Conservation (phyloP, 2,329 filamentous ascomycete genomes). For the Xylariaceae sp. region DNA sequence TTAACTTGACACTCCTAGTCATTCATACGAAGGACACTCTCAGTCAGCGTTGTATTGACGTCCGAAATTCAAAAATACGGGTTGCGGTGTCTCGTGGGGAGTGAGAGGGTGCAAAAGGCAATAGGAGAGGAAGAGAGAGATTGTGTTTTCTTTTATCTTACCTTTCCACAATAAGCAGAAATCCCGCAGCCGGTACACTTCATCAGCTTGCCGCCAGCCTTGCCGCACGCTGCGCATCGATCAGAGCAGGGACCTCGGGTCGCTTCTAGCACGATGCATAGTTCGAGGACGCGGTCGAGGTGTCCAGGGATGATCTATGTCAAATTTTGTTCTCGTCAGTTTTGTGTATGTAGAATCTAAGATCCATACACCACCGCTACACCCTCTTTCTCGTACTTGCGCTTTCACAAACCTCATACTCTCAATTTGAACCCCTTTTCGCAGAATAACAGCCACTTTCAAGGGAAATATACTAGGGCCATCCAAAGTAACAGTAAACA, state of each 20-base stretch:
- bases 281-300: slow-evolving; percentile 23
- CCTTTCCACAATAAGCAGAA: slow-evolving; percentile 43
- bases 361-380: too few relatives aligned
- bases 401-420: too few relatives aligned
- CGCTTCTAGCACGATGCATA: slow-evolving; percentile 13
- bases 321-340: not conserved
- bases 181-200: slow-evolving; percentile 40
- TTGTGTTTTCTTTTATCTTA: slow-evolving; percentile 25
- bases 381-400: too few relatives aligned
- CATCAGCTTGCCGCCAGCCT: slow-evolving; percentile 26
- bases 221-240: slow-evolving; percentile 24
- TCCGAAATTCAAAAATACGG: not conserved
- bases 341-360: too few relatives aligned
- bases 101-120: not conserved
- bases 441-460: too few relatives aligned
- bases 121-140: not conserved
- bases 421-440: too few relatives aligned
- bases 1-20: slow-evolving; percentile 38
- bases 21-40: slow-evolving; percentile 36
- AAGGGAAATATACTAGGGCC: too few relatives aligned
- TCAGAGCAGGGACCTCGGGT: slow-evolving; percentile 8
- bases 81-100: too few relatives aligned
- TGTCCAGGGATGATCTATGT: slow-evolving; percentile 21
- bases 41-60: slow-evolving; percentile 15
- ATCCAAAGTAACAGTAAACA: too few relatives aligned